Evolutionary conservation across 2,329 filamentous ascomycete genomes (phyloP), one percentile per base, ranked within the genome.

Genomic region (Rhynchosporium secalis): DNA sequence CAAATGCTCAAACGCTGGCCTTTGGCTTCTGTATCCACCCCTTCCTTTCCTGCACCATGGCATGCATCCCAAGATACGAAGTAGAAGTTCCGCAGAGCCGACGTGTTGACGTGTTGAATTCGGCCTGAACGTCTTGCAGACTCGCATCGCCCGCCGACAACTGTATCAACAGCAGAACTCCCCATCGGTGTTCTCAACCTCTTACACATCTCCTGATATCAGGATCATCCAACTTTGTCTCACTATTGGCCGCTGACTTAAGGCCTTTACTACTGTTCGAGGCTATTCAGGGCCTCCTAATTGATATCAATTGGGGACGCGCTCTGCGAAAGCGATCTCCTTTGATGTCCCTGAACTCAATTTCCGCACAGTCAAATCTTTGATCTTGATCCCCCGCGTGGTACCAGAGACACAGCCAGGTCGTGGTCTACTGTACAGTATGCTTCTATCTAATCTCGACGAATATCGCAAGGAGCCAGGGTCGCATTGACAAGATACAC

Each of bases 1-100:
- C 60, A 38, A 58, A 51, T 56, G 49, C 57, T 59, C 46, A 61
- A 64, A 62, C 47, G 59, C 43, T 56, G 55, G 52, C 46, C 33
- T 45, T 51, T 56, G 56, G 58, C 40, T 58, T 49, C 55, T 60
- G 63, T 62, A 58, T 61, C 65, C 62, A 63, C 65, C 48, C 20
- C 20, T 20, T 20, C 54, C 54, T 56, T 55, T 58, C 51, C 60
- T 66, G 64, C 67, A 67, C 48, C 48, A 66, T 52, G 47, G 46
- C 59, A 60, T 48, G 57, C 38, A 38, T 26, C 20, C 20, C 20
- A 20, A 20, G 20, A 33, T 52, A n/a, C n/a, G n/a, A n/a, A n/a
- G n/a, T n/a, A 33, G 49, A 52, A 52, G 56, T 66, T 66, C 63
- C 65, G 61, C 60, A 61, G 40, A 63, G 62, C 65, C 66, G 65